These are phyloP conservation scores for Pinus albicaulis DNA, from an alignment of 75 land plant genomes.

Conservation along the genomic window DNA sequence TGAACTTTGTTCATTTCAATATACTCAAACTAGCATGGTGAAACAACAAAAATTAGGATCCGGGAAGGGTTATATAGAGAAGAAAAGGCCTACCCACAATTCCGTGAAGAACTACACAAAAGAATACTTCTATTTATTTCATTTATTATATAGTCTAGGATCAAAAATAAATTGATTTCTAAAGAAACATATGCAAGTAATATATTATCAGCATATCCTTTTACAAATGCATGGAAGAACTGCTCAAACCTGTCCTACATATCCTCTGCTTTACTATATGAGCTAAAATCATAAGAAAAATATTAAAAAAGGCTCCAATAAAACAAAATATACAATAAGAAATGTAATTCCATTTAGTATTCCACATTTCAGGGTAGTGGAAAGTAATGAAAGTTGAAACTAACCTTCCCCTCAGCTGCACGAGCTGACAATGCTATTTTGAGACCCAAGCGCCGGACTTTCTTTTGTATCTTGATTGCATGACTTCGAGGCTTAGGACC, in stretches of 20 bases:
- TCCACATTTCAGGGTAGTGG: neutral
- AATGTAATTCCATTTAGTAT: neutral
- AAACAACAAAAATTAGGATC: too few species aligned
- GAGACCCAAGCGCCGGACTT: slow-evolving; percentile 88
- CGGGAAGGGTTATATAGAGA: too few species aligned
- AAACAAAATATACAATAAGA: neutral
- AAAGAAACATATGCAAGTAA: neutral
- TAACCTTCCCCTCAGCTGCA: slow-evolving; percentile 93
- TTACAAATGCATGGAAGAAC: neutral
- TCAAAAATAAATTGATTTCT: neutral
- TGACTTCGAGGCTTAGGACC: slow-evolving; percentile 96
- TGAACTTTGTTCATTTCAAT: too few species aligned
- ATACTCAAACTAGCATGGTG: too few species aligned
- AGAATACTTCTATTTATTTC: too few species aligned
- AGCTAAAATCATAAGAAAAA: slow-evolving; percentile 6
- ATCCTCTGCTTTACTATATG: neutral
- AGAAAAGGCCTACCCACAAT: too few species aligned
- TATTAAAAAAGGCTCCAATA: neutral
- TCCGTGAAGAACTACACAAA: too few species aligned
- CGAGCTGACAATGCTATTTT: slow-evolving; percentile 95
- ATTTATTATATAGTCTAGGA: neutral
- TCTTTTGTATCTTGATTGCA: slow-evolving; percentile 83
- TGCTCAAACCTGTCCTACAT: neutral
- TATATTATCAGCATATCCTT: neutral
- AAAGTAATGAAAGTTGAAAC: slow-evolving; percentile 9